Base-by-base conservation (phyloP, 2,329 filamentous ascomycete species). In the Sclerotinia minor region DNA sequence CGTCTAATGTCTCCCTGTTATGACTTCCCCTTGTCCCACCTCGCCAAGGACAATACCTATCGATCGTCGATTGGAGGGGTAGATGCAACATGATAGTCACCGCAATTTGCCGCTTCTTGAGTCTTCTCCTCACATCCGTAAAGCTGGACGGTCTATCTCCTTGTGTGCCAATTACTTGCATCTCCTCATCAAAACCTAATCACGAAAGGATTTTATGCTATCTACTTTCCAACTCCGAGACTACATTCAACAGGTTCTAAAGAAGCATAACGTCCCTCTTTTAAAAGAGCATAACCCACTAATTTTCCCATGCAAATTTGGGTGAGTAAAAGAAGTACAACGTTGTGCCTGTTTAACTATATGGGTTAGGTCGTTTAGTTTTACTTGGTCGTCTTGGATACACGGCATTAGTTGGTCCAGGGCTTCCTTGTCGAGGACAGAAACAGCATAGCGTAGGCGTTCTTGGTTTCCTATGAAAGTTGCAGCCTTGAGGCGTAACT, bases 1-100 rank as follows among this genome's bases (percentile, higher is more conserved):
- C 19, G 29, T 57, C 19, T 38, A 35, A 57, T 57, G 32, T 57
- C 54, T 57, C 9, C 15, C 32, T 57, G 32, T 57, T n/a, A 13
- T 57, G 19, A 11, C 19, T 57, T 38, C 32, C 19, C 54, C 32
- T n/a, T 38, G 32, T 57, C n/a, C 32, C 32, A 57, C 32, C 54
- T 57, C 32, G 29, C 53, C 17, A 38, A n/a, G 53, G 54, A 38
- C 19, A 38, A 57, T 57, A 57, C 32, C 19, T 57, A n/a, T 57
- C 54, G 54, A 57, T 57, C 9, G 32, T 57, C 26, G 54, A 57
- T 57, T 57, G 19, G 32, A 38, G 53, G 53, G 17, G 53, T 47
- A 47, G 26, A 55, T 35, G 29, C 53, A 55, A 38, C 6, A 55
- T 55, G 26, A 57, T 35, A 57, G 32, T 38, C 29, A 57, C 29